Base-by-base conservation (phyloP, 441 rosid species). In the Bocquillonia castaneifolia region DNA sequence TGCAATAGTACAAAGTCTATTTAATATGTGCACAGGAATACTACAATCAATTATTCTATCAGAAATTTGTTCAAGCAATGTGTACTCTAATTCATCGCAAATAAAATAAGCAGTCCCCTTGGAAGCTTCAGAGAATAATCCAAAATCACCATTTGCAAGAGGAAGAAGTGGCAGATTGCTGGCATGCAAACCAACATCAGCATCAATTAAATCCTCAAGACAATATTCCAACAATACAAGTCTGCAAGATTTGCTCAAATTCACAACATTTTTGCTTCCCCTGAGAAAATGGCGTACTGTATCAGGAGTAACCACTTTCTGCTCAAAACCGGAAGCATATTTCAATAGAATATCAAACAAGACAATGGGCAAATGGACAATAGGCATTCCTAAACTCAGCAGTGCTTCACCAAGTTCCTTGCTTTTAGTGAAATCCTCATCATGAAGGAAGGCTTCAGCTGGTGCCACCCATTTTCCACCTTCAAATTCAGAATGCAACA, bases 391-490 rank as follows among this genome's bases (percentile, higher is more conserved):
- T 72, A 91, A 89, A 80, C 74, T 85, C 78, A 86, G 80, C 76
- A 94, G 73, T 51, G 90, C 88, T 74, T 86, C 94, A 59, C 87
- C 87, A 66, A 94, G 93, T 83, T 87, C 96, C 77, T 84, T 81
- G 76, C 87, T 94, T 80, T 81, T 75, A 67, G 73, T 66, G 65
- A 88, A 94, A 68, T 81, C 96, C 74, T 83, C 84, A 77, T 90
- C 97, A 68, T 86, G 96, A 78, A 90, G 91, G 79, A 89, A 94
- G 68, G 99, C 97, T 64, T 90, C 90, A 29, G 72, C 72, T 25
- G 96, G 96, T 60, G 92, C 79, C 71, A 94, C 84, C 96, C 97
- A 94, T 76, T 81, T 86, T 47, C 96, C 97, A 67, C 90, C 92
- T 69, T 68, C 89, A 69, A 90, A 79, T 65, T 82, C 86, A 22